These are phyloP conservation scores for Chamaecrista fasciculata DNA, from an alignment of 306 rosid species.

Conservation along the genomic window DNA sequence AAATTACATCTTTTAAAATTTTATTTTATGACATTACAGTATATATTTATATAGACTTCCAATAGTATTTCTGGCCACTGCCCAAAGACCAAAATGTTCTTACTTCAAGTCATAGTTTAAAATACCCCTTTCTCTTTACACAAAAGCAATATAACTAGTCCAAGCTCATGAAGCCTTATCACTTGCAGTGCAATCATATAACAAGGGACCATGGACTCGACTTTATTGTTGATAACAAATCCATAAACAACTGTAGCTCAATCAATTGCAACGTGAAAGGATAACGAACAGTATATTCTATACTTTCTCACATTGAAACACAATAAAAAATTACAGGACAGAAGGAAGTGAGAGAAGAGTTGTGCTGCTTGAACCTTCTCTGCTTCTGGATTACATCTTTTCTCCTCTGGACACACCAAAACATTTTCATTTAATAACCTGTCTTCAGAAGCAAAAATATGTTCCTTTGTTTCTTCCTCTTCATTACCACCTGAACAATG, in stretches of 20 bases:
- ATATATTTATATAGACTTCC: not conserved
- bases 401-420: not conserved
- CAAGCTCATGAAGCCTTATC: not conserved
- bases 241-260: not conserved
- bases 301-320: not conserved
- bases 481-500: not conserved
- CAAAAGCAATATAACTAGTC: not conserved
- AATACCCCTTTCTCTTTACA: not conserved
- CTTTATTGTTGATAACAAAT: not conserved
- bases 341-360: not conserved
- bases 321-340: not conserved
- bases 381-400: not conserved
- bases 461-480: slow-evolving; percentile 7
- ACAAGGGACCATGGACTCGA: not conserved
- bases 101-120: not conserved
- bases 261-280: not conserved
- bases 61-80: not conserved
- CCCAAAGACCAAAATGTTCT: not conserved
- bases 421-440: not conserved
- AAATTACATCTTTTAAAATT: not conserved
- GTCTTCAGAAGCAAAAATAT: not conserved
- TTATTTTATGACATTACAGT: not conserved
- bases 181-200: not conserved
- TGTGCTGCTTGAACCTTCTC: slow-evolving; percentile 6
- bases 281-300: not conserved